Base-by-base conservation (phyloP, 225 moss, liverwort and hornwort genomes). In the Sphagnum contortum region DNA sequence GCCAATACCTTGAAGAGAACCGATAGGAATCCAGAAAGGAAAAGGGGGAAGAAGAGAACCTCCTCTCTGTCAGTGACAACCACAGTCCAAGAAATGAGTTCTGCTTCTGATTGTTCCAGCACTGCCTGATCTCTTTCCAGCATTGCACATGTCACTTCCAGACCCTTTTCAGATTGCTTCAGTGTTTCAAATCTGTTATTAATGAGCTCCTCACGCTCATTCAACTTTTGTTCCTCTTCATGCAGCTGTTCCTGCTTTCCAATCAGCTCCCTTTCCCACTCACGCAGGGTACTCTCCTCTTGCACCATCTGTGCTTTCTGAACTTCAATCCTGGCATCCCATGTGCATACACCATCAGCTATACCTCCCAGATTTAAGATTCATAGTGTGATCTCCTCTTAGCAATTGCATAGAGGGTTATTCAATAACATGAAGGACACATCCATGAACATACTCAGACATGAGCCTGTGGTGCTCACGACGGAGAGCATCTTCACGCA, bases 201-300 rank as follows among this genome's bases (percentile, higher is more conserved):
- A 64, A 93, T 75, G 57, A 81, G 65, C 57, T 83, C 77, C 70
- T 98, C 96, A 9, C 92, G 79, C 61, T 80, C 79, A 62, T 92
- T 89, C n/a, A 98, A 74, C 56, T 92, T 87, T 13, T 89, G 80
- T 69, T 98, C 96, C 48, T 93, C 96, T 46, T 98, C 96, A 66
- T 92, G 85, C 66, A 98, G 80, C 11, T 93, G 87, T 68, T 77
- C 77, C 55, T 87, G 85, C 29, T 93, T 90, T 75, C 90, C 96
- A 62, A 90, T 85, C 11, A 93, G 72, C 46, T 90, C 85, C 55
- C 56, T 84, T 63, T 98, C 91, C 96, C 90, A 92, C 46, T 89
- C 87, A 62, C 84, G 87, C 76, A 98, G 65, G 67, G 79, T 87
- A 60, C 29, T 29, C 80, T 87, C 82, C 70, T 98, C 93, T 49